Conservation (phyloP, 352 stramenopile genomes). For the Pythium aphanidermatum region DNA sequence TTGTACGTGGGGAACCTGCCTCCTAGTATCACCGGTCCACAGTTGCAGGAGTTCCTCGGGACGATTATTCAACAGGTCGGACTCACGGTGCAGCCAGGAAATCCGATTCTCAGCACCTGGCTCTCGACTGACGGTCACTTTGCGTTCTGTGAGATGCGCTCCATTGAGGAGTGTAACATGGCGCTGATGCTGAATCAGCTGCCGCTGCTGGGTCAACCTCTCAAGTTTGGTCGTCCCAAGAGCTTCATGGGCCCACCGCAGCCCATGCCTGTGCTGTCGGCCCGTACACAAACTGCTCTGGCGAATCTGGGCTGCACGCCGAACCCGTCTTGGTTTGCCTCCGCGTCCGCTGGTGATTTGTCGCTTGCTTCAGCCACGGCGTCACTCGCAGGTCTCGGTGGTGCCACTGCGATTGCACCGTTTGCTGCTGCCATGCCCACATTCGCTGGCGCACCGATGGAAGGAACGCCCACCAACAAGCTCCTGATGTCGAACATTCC, state of each 20-base stretch:
- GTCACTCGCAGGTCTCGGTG: neutral
- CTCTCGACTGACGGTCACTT: slow-evolving; percentile 84
- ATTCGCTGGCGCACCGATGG: neutral
- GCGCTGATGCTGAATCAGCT: slow-evolving; percentile 80
- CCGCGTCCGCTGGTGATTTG: slow-evolving; percentile 15
- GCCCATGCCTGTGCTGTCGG: slow-evolving; percentile 57
- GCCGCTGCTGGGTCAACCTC: slow-evolving; percentile 63
- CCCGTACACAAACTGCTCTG: slow-evolving; percentile 70
- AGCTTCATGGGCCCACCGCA: slow-evolving; percentile 83
- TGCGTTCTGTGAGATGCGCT: slow-evolving; percentile 85
- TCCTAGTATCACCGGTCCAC: slow-evolving; percentile 70
- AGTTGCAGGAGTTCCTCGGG: slow-evolving; percentile 81
- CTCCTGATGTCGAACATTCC: slow-evolving; percentile 84
- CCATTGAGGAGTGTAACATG: slow-evolving; percentile 82
- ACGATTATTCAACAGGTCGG: slow-evolving; percentile 87
- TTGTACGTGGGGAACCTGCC: slow-evolving; percentile 85
- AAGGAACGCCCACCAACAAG: slow-evolving; percentile 37
- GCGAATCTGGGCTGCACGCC: slow-evolving; percentile 76
- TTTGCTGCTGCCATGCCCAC: neutral
- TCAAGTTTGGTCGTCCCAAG: slow-evolving; percentile 82
- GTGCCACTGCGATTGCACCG: slow-evolving; percentile 1
- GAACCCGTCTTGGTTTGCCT: slow-evolving; percentile 74
- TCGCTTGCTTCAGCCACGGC: slow-evolving; percentile 8
- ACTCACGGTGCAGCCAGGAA: slow-evolving; percentile 64
- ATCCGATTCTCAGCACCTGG: slow-evolving; percentile 83